These are phyloP conservation scores for Pythium coloratum DNA, from an alignment of 352 stramenopile genomes.

Conservation along the genomic window DNA sequence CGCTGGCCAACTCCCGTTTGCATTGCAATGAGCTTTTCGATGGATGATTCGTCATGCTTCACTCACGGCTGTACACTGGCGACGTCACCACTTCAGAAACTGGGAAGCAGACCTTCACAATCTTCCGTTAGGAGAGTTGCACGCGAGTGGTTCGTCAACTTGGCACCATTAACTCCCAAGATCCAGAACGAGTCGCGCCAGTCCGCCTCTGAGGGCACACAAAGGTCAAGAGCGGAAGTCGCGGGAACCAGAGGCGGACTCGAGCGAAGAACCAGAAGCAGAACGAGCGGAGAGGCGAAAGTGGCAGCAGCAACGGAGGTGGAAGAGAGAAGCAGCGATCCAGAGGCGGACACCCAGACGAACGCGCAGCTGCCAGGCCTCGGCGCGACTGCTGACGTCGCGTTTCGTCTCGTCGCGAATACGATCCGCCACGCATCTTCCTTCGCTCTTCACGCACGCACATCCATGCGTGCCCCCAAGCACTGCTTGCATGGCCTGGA, in stretches of 20 bases:
- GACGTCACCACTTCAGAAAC: not conserved
- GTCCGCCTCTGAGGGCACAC: not conserved
- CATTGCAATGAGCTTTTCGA: not conserved
- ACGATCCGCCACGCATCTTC: not conserved
- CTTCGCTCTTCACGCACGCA: not conserved
- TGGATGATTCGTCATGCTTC: not conserved
- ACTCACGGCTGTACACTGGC: not conserved
- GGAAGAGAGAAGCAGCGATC: not conserved
- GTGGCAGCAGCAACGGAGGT: not conserved
- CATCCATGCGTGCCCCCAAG: not conserved
- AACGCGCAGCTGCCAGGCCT: not conserved
- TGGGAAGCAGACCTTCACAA: not conserved
- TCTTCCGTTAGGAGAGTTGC: not conserved
- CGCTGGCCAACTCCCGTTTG: not conserved
- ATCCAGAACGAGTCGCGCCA: not conserved
- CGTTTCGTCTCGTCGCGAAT: not conserved
- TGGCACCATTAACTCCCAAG: not conserved
- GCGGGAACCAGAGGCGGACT: not conserved
- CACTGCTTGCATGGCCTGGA: not conserved
- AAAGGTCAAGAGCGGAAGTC: not conserved
- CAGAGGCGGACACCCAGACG: not conserved
- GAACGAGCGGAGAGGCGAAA: not conserved
- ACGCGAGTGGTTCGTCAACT: not conserved
- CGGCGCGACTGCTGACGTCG: not conserved
- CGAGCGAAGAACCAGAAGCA: not conserved